Evolutionary conservation across 2,329 filamentous ascomycete species (phyloP), one percentile per base, ranked within the genome.

Genomic region (Sporothrix euskadiensis): DNA sequence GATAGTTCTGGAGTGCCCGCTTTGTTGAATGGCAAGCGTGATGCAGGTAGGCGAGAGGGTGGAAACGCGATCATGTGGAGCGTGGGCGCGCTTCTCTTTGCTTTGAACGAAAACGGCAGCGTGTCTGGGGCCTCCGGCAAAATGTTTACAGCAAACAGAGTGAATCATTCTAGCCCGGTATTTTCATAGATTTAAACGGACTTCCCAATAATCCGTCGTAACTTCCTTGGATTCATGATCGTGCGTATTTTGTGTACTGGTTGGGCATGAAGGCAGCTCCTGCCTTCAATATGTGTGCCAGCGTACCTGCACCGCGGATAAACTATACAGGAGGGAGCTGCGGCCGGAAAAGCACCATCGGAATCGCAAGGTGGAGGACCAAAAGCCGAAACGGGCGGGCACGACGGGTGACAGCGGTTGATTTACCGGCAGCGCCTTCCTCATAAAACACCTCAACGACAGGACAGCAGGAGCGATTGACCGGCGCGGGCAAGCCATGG

Each of bases 351-450:
- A 30, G 35, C 32, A 54, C 32, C n/a, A 44, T 57, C 61, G n/a
- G 61, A 30, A 47, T 22, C 61, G 14, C 6, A 66, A 1, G 39
- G n/a, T 44, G 59, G n/a, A 19, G 65, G 12, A 4, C n/a, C 32
- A 59, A 39, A 59, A 59, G 69, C 54, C 69, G 56, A 61, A 71
- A 39, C 56, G 39, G 41, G 54, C 22, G 22, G 35, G 56, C 68
- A 70, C 49, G 35, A 71, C 69, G 39, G 41, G 54, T 59, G 44
- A 16, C 35, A 59, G 47, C 52, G 52, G 49, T 44, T 57, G 52
- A 59, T 44, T 59, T 70, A n/a, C 68, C 68, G 52, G 26, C 22
- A 5, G 35, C 68, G 68, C 68, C 68, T 57, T n/a, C 68, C 44
- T 59, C 68, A 35, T n/a, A 39, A 57, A 41, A 69, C 47, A 30